phyloP scores from a whole-genome alignment of 345 rosid species.

The Chamaenerion angustifolium region DNA sequence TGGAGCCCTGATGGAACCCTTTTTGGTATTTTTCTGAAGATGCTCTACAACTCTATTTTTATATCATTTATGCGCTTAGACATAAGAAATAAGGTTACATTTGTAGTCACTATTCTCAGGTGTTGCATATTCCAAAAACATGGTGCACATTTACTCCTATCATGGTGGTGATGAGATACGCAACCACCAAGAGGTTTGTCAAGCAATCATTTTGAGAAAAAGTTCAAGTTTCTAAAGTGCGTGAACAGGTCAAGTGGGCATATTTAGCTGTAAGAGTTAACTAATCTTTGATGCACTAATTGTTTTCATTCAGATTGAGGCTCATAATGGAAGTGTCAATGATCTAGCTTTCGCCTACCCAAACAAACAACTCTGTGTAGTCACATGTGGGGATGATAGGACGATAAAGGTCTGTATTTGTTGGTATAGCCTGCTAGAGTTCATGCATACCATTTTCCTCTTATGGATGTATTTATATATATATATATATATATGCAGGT shows the following conservation, averaged over 20 bases:
- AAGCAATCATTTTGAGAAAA: not conserved
- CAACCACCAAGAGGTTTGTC: slow-evolving; percentile 61
- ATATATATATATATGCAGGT: slow-evolving; percentile 13
- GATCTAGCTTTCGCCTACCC: slow-evolving; percentile 50
- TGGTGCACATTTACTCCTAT: slow-evolving; percentile 60
- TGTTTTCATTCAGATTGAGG: slow-evolving; percentile 36
- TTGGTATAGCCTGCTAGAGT: not conserved
- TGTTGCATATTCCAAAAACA: slow-evolving; percentile 69
- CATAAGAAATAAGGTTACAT: too few relatives aligned
- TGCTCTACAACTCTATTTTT: not conserved
- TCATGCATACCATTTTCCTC: not conserved
- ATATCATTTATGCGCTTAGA: too few relatives aligned
- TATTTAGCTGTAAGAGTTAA: not conserved
- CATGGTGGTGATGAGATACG: slow-evolving; percentile 37
- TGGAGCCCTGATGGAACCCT: slow-evolving; percentile 86
- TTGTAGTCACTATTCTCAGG: slow-evolving; percentile 18
- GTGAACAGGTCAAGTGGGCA: not conserved
- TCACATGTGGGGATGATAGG: slow-evolving; percentile 61
- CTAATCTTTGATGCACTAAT: not conserved
- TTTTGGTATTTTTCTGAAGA: not conserved
- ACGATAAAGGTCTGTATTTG: slow-evolving; percentile 28
- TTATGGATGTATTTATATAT: not conserved
- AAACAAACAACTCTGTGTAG: slow-evolving; percentile 31
- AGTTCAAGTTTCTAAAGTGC: not conserved
- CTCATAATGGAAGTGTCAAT: slow-evolving; percentile 51